A percentile compares a stretch with the other conserved stretches of the same genome.
These are phyloP conservation scores for Candida dendrica DNA, from an alignment of 805 yeast species.

Conservation along the genomic window DNA sequence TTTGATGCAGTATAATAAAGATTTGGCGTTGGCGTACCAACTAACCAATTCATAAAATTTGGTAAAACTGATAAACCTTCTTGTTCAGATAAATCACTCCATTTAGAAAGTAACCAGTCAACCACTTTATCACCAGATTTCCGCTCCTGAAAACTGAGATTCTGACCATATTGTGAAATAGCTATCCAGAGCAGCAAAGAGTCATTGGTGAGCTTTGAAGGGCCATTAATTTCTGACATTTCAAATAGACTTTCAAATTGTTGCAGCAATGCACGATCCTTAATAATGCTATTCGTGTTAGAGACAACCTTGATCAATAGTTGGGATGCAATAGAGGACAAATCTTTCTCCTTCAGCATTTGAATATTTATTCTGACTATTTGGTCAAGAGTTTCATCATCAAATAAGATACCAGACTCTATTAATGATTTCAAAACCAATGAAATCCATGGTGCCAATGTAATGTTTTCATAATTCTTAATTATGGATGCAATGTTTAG, in stretches of 20 bases:
- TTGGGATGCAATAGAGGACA: slow-evolving; percentile 20
- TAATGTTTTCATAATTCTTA: slow-evolving; percentile 6
- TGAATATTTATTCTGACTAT: slow-evolving; percentile 26
- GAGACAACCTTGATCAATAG: slow-evolving; percentile 14
- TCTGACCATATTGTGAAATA: slow-evolving; percentile 28
- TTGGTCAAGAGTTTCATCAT: slow-evolving; percentile 11
- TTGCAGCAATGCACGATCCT: slow-evolving; percentile 35
- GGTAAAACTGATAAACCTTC: slow-evolving; percentile 18
- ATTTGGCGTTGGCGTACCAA: slow-evolving; percentile 16
- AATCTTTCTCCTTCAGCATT: slow-evolving; percentile 19
- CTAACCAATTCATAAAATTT: slow-evolving; percentile 38
- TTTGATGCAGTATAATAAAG: too few species aligned
- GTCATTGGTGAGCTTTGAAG: slow-evolving; percentile 37
- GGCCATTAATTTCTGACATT: slow-evolving; percentile 56
- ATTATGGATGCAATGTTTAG: slow-evolving; percentile 5
- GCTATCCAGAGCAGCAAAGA: slow-evolving; percentile 50
- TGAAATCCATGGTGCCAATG: slow-evolving; percentile 13
- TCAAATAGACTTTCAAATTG: slow-evolving; percentile 46
- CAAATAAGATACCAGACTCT: slow-evolving; percentile 13
- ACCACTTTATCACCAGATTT: slow-evolving; percentile 28
- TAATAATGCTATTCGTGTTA: slow-evolving; percentile 2
- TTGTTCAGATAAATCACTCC: slow-evolving; percentile 25
- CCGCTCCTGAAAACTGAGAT: slow-evolving; percentile 23
- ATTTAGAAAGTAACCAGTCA: slow-evolving; percentile 46
- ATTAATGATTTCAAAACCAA: slow-evolving; percentile 9